A percentile compares a stretch with the other conserved stretches of the same genome.
Conservation (phyloP, 2,329 filamentous ascomycete species). For the Talaromyces sp. region DNA sequence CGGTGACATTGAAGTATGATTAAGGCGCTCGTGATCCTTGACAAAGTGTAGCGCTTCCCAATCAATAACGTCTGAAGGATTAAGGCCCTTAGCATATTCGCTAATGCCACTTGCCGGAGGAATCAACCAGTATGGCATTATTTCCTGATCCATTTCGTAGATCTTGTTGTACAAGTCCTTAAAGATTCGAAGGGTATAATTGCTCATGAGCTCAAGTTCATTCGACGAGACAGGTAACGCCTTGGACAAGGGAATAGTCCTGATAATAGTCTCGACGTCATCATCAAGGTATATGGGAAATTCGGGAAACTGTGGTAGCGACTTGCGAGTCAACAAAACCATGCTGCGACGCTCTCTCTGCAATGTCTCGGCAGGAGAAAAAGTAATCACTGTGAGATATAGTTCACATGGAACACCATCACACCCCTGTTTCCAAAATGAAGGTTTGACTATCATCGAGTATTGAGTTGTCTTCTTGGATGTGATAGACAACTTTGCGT, state of each 20-base stretch:
- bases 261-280: slow-evolving; percentile 57
- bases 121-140: slow-evolving; percentile 80
- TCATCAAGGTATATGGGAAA: slow-evolving; percentile 72
- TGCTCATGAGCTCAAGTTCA: slow-evolving; percentile 56
- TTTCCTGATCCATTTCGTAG: slow-evolving; percentile 61
- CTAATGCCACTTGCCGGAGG: slow-evolving; percentile 46
- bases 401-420: slow-evolving; percentile 51
- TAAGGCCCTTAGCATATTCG: not conserved
- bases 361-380: slow-evolving; percentile 56
- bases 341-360: slow-evolving; percentile 61
- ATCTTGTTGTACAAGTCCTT: slow-evolving; percentile 84
- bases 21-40: slow-evolving; percentile 37
- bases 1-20: slow-evolving; percentile 45
- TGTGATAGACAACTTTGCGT: slow-evolving; percentile 77
- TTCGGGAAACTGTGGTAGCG: slow-evolving; percentile 60
- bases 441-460: slow-evolving; percentile 73
- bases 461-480: slow-evolving; percentile 73
- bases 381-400: slow-evolving; percentile 59
- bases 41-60: slow-evolving; percentile 38
- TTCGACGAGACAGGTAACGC: slow-evolving; percentile 36
- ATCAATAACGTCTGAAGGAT: slow-evolving; percentile 41
- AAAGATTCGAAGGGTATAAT: slow-evolving; percentile 74
- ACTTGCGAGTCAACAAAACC: slow-evolving; percentile 65
- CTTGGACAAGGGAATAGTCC: slow-evolving; percentile 45
- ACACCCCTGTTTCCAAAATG: slow-evolving; percentile 59